These are phyloP conservation scores for Trichopus zeylanicus DNA, from an alignment of 116 monocot genomes.

Conservation along the genomic window DNA sequence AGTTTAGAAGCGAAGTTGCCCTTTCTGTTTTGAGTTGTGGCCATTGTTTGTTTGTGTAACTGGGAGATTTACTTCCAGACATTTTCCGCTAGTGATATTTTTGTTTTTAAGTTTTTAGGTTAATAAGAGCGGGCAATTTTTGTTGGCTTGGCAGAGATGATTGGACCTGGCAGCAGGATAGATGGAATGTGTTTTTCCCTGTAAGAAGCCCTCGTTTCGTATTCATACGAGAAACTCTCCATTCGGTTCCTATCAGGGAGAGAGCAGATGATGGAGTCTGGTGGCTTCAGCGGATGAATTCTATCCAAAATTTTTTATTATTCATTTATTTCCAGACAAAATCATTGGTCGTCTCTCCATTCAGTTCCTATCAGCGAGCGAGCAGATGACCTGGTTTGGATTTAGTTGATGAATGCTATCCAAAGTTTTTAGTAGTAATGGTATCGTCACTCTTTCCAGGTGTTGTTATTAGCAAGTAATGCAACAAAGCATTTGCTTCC, in stretches of 20 bases:
- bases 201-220: conserved; percentile 10
- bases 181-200: conserved; percentile 68
- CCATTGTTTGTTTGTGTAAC: not conserved
- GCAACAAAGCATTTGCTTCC: too few relatives aligned
- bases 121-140: conserved; percentile 58
- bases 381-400: too few relatives aligned
- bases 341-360: too few relatives aligned
- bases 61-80: not conserved
- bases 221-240: not conserved
- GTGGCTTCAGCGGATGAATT: too few relatives aligned
- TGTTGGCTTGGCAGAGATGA: conserved; percentile 71
- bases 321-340: not conserved
- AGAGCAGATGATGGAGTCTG: not conserved
- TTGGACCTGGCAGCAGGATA: conserved; percentile 49
- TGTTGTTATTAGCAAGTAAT: too few relatives aligned
- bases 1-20: not conserved
- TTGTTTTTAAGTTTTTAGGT: conserved; percentile 26
- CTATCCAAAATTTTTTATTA: too few relatives aligned
- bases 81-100: not conserved
- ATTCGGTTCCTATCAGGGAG: not conserved
- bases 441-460: too few relatives aligned
- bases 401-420: too few relatives aligned
- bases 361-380: too few relatives aligned
- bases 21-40: not conserved
- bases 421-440: too few relatives aligned